Base-by-base conservation (phyloP, 768 basidiomycete species). In the Collybia nuda region DNA sequence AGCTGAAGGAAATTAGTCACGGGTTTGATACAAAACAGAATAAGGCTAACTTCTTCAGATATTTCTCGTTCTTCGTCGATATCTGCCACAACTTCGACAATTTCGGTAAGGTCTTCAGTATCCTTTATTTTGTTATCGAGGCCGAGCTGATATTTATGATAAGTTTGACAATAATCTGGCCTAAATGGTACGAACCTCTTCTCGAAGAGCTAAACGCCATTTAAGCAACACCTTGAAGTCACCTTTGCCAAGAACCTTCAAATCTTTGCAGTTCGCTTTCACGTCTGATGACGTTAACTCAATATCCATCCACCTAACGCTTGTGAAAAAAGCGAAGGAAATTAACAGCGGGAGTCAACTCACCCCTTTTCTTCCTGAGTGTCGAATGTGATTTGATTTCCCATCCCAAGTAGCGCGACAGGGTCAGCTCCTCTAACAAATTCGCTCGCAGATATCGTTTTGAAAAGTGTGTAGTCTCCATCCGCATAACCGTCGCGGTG, bases 241-340 rank as follows among this genome's bases (percentile, higher is more conserved):
- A 23, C 95, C 90, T 71, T 98, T 99, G 28, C 97, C 97, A 28
- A 99, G 73, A 3, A 99, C 97, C 66, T 96, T 98, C 56, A 99
- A 76, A 75, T 99, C 97, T 18, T 86, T 82, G 57, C 86, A 88
- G 65, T 90, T 93, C n/a, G 78, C 75, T 64, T 83, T 81, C 55
- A 98, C 74, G 47, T 98, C 96, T 0, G 75, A 64, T 2, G 88
- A 88, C 18, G 93, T 97, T 50, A 86, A 71, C 43, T 81, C 77
- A 44, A 86, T 69, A 44, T 73, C 74, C 26, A 88, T 67, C 90
- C 97, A 96, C 51, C 88, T 92, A 48, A 36, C 26, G 56, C 36
- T 55, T 1, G 21, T 39, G 21, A 40, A 43, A 18, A 42, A 15
- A 45, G 19, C 41, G 24, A 48, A 19, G 24, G 19, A 44, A 35